A percentile compares a stretch with the other conserved stretches of the same genome.
phyloP scores from a whole-genome alignment of 148 eudicot species.

The Tetragonia tetragonoides region DNA sequence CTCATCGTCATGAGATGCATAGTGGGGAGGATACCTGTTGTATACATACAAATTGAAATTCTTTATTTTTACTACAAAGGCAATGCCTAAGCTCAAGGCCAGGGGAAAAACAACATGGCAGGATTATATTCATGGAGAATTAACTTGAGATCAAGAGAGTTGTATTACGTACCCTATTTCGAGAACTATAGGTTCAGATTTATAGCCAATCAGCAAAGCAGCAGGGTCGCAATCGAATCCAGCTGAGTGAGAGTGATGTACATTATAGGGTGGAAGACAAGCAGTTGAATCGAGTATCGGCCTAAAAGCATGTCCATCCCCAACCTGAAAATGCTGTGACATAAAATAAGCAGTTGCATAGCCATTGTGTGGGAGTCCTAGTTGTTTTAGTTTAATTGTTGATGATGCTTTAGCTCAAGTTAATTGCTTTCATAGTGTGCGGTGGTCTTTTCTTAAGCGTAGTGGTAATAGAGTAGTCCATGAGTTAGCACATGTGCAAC shows the following conservation, averaged over 20 bases:
- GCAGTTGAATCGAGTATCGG: constrained; percentile 25
- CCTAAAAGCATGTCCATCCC: constrained; percentile 43
- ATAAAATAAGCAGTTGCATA: not conserved
- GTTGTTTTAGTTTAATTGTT: too few relatives aligned
- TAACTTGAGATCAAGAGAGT: not conserved
- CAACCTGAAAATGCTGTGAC: constrained; percentile 35
- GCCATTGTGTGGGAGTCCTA: too few relatives aligned
- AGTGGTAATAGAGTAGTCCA: too few relatives aligned
- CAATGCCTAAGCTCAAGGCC: not conserved
- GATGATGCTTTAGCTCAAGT: too few relatives aligned
- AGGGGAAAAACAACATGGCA: too few relatives aligned
- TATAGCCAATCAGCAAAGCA: constrained; percentile 33
- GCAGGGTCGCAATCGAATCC: constrained; percentile 27
- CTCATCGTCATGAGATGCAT: constrained; percentile 21
- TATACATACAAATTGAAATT: not conserved
- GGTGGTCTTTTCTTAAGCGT: too few relatives aligned
- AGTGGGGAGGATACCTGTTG: constrained; percentile 21
- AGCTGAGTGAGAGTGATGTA: constrained; percentile 37
- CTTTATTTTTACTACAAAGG: too few relatives aligned
- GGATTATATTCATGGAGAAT: too few relatives aligned
- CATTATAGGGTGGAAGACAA: constrained; percentile 29
- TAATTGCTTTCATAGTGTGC: too few relatives aligned
- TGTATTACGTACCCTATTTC: constrained; percentile 73
- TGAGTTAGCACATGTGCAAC: too few relatives aligned
- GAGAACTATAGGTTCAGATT: constrained; percentile 51